Evolutionary conservation across 1,284 basidiomycete genomes (phyloP).

Genomic region (Rhodotorula sp.): DNA sequence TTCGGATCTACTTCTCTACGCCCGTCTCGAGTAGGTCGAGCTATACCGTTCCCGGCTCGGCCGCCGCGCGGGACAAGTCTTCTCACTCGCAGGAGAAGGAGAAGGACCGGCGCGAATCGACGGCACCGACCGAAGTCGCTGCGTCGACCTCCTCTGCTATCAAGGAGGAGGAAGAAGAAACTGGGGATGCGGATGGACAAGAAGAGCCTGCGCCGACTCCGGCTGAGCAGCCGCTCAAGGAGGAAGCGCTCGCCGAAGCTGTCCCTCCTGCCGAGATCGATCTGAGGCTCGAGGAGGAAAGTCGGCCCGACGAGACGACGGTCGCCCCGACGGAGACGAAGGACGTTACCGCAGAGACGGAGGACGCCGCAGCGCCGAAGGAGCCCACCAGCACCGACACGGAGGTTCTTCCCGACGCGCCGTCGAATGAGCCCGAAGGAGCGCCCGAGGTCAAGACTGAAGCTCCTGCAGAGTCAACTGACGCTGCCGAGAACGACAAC

Average conservation of each 20-base stretch:
- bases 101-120: not conserved
- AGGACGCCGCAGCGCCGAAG: not conserved
- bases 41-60: slow-evolving; percentile 5
- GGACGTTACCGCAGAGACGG: not conserved
- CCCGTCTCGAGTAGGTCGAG: slow-evolving; percentile 27
- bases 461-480: slow-evolving; percentile 25
- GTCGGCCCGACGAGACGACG: too few relatives aligned
- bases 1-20: slow-evolving; percentile 46
- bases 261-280: not conserved
- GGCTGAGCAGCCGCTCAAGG: not conserved
- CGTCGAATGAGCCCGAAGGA: not conserved
- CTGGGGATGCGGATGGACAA: not conserved
- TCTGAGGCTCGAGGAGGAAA: not conserved
- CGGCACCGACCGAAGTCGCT: not conserved
- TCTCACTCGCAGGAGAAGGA: slow-evolving; percentile 8
- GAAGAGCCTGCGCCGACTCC: not conserved
- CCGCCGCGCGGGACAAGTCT: not conserved
- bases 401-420: not conserved
- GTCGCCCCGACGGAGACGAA: not conserved
- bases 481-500: slow-evolving; percentile 28
- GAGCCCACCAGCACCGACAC: not conserved
- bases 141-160: too few relatives aligned
- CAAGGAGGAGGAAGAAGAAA: not conserved
- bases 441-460: not conserved
- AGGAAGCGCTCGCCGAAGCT: not conserved